phyloP scores from a whole-genome alignment of 2,329 filamentous ascomycete species.

The Metarhizium album region DNA sequence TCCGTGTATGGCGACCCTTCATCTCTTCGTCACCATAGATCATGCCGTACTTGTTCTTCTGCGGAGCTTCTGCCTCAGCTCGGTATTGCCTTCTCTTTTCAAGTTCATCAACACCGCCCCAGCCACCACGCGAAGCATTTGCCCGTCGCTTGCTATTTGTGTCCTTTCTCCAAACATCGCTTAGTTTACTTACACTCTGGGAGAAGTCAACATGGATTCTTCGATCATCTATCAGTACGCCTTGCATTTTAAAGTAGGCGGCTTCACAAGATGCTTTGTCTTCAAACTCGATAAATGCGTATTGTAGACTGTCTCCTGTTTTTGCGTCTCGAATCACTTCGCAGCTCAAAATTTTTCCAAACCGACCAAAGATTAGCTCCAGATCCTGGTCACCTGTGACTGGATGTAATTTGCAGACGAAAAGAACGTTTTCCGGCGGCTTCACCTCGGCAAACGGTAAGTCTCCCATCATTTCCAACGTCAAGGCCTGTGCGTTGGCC shows the following conservation, averaged over 20 bases:
- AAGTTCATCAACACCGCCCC: conserved; percentile 78
- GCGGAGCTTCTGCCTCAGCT: conserved; percentile 42
- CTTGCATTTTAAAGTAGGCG: conserved; percentile 98
- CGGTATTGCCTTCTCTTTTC: conserved; percentile 89
- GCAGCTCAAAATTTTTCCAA: conserved; percentile 88
- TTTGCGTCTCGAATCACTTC: conserved; percentile 92
- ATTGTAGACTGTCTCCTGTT: conserved; percentile 90
- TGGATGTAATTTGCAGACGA: conserved; percentile 97
- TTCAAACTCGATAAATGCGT: conserved; percentile 95
- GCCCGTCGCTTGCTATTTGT: conserved; percentile 69
- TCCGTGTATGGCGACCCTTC: conserved; percentile 36
- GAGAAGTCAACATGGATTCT: conserved; percentile 98
- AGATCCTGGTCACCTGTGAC: conserved; percentile 92
- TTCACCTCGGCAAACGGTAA: conserved; percentile 95
- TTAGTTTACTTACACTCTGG: conserved; percentile 81
- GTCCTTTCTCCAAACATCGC: conserved; percentile 77
- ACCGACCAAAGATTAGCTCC: conserved; percentile 91
- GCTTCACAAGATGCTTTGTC: conserved; percentile 87
- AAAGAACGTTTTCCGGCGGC: conserved; percentile 92
- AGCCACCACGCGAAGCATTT: conserved; percentile 56
- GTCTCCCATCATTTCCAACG: conserved; percentile 95
- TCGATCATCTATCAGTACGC: conserved; percentile 90
- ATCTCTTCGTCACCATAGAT: conserved; percentile 69
- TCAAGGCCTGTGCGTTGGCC: conserved; percentile 85
- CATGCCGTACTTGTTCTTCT: conserved; percentile 56